Conservation (phyloP, 31 red algal species). For the Odonthalia washingtoniensis region DNA sequence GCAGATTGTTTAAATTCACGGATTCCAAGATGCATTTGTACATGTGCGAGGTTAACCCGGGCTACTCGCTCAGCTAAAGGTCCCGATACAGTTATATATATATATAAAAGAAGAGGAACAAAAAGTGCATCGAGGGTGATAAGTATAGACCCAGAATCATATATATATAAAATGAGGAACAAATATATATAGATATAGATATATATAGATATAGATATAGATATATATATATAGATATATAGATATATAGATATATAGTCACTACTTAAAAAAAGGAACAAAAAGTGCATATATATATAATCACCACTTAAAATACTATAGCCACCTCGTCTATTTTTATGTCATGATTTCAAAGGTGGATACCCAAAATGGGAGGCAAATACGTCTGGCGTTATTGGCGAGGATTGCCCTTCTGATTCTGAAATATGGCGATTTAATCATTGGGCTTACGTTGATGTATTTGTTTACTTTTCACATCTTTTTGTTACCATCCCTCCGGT, state of each 20-base stretch:
- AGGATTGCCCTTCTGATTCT: conserved; percentile 43
- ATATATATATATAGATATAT: no score
- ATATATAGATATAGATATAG: no score
- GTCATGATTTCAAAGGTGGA: conserved; percentile 63
- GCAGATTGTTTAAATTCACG: conserved; percentile 54
- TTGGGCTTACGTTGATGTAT: conserved; percentile 92
- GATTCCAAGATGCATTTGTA: conserved; percentile 54
- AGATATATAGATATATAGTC: no score
- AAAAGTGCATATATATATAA: no score
- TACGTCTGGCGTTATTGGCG: conserved; percentile 47
- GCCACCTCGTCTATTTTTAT: conserved; percentile 70
- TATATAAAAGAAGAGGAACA: no score
- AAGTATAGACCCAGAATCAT: no score
- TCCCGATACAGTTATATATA: conserved; percentile 50
- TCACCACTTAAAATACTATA: conserved; percentile 48
- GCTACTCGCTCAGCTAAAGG: conserved; percentile 37
- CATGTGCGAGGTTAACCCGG: conserved; percentile 73
- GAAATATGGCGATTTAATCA: conserved; percentile 83
- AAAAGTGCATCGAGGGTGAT: no score
- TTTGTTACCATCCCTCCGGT: conserved; percentile 79
- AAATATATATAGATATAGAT: no score
- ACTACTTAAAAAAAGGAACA: no score
- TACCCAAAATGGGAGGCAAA: conserved; percentile 71
- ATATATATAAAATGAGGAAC: no score
- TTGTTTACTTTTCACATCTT: conserved; percentile 90